A percentile compares a stretch with the other conserved stretches of the same genome.
These are phyloP conservation scores for Exophiala bonariae DNA, from an alignment of 2,329 filamentous ascomycete genomes.

Conservation along the genomic window DNA sequence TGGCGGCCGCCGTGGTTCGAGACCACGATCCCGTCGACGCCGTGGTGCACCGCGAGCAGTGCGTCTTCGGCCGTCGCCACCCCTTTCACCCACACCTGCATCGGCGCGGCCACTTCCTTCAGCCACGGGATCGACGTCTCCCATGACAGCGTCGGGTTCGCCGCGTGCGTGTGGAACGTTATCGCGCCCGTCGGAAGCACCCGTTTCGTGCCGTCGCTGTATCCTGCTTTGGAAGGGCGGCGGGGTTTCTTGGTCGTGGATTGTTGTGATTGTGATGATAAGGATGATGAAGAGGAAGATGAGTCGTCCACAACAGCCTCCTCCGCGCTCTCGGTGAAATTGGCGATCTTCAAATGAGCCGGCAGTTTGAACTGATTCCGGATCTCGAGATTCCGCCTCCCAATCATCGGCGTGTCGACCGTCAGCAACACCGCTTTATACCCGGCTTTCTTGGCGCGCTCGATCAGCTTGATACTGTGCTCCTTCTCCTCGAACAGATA, in stretches of 20 bases:
- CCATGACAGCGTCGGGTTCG: conserved; percentile 69
- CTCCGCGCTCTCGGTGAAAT: conserved; percentile 42
- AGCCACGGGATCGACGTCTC: conserved; percentile 26
- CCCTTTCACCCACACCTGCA: conserved; percentile 29
- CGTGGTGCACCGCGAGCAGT: conserved; percentile 35
- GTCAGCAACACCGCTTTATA: conserved; percentile 54
- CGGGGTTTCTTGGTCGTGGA: neutral
- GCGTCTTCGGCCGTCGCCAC: conserved; percentile 36
- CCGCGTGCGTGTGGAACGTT: conserved; percentile 95
- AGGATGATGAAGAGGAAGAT: neutral
- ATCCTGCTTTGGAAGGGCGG: conserved; percentile 11
- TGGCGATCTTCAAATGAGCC: conserved; percentile 23
- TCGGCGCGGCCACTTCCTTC: conserved; percentile 12
- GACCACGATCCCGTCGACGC: conserved; percentile 38
- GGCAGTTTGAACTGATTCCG: conserved; percentile 27
- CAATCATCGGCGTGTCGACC: conserved; percentile 53
- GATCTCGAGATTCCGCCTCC: conserved; percentile 35
- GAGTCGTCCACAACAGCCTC: conserved; percentile 47
- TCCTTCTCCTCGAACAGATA: conserved; percentile 50
- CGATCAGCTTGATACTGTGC: conserved; percentile 38
- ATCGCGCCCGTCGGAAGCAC: conserved; percentile 75
- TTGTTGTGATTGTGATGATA: conserved; percentile 9
- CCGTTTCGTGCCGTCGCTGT: conserved; percentile 17
- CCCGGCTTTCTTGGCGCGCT: conserved; percentile 42
- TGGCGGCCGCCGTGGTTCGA: conserved; percentile 43